These are phyloP conservation scores for Bipolaris bicolor DNA, from an alignment of 2,329 filamentous ascomycete genomes.

Conservation along the genomic window DNA sequence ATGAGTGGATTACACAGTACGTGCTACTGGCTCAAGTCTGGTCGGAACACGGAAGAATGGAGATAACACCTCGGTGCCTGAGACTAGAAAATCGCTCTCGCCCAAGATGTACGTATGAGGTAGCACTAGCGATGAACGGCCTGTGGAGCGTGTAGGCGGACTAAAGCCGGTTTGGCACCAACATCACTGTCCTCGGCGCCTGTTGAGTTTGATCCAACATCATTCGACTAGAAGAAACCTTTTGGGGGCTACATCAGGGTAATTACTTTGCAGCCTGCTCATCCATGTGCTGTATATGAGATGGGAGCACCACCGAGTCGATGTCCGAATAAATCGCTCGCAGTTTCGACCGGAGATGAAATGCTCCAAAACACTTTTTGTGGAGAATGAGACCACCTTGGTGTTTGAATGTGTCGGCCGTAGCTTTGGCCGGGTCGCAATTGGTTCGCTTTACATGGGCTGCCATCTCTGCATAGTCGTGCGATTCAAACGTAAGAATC, in stretches of 20 bases:
- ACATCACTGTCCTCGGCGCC: not conserved
- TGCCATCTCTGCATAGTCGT: slow-evolving; percentile 13
- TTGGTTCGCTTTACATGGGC: slow-evolving; percentile 7
- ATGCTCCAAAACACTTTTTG: slow-evolving; percentile 9
- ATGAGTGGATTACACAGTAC: not conserved
- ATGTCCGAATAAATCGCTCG: slow-evolving; percentile 6
- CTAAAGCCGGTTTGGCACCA: not conserved
- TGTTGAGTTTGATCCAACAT: not conserved
- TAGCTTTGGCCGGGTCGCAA: slow-evolving; percentile 9
- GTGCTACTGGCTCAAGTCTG: not conserved
- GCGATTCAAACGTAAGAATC: slow-evolving; percentile 11
- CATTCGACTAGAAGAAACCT: not conserved
- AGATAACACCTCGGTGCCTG: too few relatives aligned
- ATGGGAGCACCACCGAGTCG: slow-evolving; percentile 12
- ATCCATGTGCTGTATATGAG: slow-evolving; percentile 19
- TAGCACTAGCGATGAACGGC: not conserved
- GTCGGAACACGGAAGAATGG: too few relatives aligned
- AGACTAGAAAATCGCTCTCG: not conserved
- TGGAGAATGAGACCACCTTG: slow-evolving; percentile 4
- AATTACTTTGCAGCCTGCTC: slow-evolving; percentile 20
- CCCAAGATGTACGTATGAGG: not conserved
- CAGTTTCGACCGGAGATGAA: slow-evolving; percentile 7
- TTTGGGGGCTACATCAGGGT: not conserved
- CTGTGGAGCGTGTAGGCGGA: not conserved
- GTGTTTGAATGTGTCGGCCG: slow-evolving; percentile 12